Conservation (phyloP, 805 yeast species). For the Spathaspora passalidarum region DNA sequence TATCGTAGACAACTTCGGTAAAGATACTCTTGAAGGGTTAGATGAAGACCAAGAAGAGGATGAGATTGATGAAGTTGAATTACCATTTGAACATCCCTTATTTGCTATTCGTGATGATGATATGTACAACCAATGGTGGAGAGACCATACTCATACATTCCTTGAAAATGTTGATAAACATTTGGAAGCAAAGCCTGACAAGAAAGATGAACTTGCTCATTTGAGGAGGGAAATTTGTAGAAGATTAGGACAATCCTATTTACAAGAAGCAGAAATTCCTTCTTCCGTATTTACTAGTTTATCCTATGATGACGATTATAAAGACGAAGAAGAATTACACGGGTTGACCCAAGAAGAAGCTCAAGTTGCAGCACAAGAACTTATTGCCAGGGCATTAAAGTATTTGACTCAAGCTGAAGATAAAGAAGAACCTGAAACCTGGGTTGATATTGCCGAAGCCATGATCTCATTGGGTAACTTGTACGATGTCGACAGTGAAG, state of each 20-base stretch:
- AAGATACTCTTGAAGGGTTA: slow-evolving; percentile 42
- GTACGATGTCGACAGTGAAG: slow-evolving; percentile 57
- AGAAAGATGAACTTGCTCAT: slow-evolving; percentile 4
- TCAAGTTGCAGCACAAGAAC: slow-evolving; percentile 45
- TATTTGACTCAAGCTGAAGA: slow-evolving; percentile 59
- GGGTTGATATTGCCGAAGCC: slow-evolving; percentile 87
- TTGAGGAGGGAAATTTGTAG: slow-evolving; percentile 42
- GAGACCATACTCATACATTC: slow-evolving; percentile 38
- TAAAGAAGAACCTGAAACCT: slow-evolving; percentile 71
- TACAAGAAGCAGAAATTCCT: slow-evolving; percentile 65
- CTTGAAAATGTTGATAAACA: slow-evolving; percentile 28
- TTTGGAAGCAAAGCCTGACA: slow-evolving; percentile 3
- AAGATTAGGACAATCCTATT: slow-evolving; percentile 58
- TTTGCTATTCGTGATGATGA: slow-evolving; percentile 37
- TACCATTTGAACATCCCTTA: slow-evolving; percentile 57
- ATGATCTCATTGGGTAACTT: slow-evolving; percentile 76
- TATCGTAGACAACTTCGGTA: slow-evolving; percentile 64
- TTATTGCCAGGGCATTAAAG: slow-evolving; percentile 52
- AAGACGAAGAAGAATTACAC: slow-evolving; percentile 23
- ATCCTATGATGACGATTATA: slow-evolving; percentile 51
- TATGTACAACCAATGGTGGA: slow-evolving; percentile 55
- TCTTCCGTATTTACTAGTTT: slow-evolving; percentile 52
- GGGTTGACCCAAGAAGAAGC: slow-evolving; percentile 43
- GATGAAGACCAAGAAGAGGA: slow-evolving; percentile 50
- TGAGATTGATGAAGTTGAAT: slow-evolving; percentile 29